Evolutionary conservation across 1,139 yeast species (phyloP).

Genomic region (Suhomyces bribrorum): DNA sequence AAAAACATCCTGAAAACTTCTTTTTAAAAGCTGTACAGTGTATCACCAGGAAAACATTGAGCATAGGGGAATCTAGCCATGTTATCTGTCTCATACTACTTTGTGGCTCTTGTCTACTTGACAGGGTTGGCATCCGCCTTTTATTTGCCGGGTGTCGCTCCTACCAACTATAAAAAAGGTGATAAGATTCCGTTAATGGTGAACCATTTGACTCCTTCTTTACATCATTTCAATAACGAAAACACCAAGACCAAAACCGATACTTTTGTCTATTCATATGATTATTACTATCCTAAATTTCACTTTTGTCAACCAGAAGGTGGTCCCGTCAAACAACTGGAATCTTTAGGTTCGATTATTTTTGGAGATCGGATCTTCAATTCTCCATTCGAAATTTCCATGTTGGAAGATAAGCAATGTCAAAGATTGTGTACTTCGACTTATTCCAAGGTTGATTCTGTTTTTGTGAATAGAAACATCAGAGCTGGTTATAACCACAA

Average conservation of each 20-base stretch:
- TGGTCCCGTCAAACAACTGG: conserved; percentile 75
- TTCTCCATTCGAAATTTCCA: conserved; percentile 80
- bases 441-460: conserved; percentile 66
- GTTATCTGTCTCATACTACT: conserved; percentile 5
- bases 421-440: conserved; percentile 57
- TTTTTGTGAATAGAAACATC: conserved; percentile 75
- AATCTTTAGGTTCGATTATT: conserved; percentile 86
- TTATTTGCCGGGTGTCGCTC: conserved; percentile 94
- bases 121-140: conserved; percentile 51
- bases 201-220: conserved; percentile 84
- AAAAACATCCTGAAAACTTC: not conserved
- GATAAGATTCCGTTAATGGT: conserved; percentile 78
- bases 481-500: conserved; percentile 83
- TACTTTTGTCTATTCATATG: conserved; percentile 71
- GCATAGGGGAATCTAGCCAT: conserved; percentile 5
- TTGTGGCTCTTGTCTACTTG: conserved; percentile 22
- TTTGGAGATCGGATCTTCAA: conserved; percentile 95
- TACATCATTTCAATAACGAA: conserved; percentile 45
- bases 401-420: conserved; percentile 76
- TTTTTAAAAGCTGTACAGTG: not conserved
- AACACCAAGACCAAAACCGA: conserved; percentile 34
- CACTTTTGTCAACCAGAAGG: conserved; percentile 79
- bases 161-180: conserved; percentile 76
- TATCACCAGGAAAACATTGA: not conserved
- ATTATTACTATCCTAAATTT: conserved; percentile 81